A percentile compares a stretch with the other conserved stretches of the same genome.
These are phyloP conservation scores for Penicillium sp. DNA, from an alignment of 2,329 filamentous ascomycete species.

Conservation along the genomic window DNA sequence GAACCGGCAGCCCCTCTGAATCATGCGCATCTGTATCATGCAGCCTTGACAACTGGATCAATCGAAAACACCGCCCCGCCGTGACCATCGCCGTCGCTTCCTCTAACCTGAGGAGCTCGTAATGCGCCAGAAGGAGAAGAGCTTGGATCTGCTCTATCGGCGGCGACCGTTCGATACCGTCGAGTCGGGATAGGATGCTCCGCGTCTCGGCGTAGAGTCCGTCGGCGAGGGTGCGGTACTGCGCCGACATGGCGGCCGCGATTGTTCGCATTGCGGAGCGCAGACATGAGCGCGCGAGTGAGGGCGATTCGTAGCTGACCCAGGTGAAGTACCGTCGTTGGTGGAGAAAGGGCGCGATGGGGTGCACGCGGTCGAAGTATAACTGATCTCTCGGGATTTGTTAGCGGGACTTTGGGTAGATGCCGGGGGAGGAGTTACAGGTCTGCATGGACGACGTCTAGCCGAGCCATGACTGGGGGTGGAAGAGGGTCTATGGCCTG, in stretches of 20 bases:
- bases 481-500: not conserved
- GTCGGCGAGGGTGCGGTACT: not conserved
- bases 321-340: constrained; percentile 10
- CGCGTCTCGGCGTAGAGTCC: not conserved
- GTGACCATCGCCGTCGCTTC: not conserved
- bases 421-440: not conserved
- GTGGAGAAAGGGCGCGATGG: constrained; percentile 15
- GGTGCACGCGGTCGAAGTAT: constrained; percentile 23
- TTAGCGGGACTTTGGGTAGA: not conserved
- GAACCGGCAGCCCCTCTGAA: too few species aligned
- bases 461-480: too few species aligned
- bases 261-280: constrained; percentile 19
- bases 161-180: not conserved
- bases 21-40: not conserved
- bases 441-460: not conserved
- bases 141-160: constrained; percentile 8
- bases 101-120: not conserved
- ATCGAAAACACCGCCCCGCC: not conserved
- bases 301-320: not conserved
- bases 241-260: constrained; percentile 14
- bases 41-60: not conserved
- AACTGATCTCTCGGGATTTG: constrained; percentile 17
- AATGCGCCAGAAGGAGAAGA: constrained; percentile 3
- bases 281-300: not conserved
- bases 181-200: not conserved